Conservation (phyloP, 1,139 yeast genomes). For the Eremothecium cymbalariae region DNA sequence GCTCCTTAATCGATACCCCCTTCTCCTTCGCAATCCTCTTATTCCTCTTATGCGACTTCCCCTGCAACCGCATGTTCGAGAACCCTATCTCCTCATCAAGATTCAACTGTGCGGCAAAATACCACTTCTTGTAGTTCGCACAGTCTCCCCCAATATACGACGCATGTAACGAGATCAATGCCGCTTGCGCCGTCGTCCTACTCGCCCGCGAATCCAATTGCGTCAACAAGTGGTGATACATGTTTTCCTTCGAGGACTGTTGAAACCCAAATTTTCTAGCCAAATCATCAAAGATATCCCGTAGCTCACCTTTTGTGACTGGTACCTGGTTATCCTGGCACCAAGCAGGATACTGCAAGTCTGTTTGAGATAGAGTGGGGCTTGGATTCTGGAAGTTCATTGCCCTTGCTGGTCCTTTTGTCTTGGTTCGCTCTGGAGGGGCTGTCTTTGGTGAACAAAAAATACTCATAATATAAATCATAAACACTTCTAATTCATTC, state of each 20-base stretch:
- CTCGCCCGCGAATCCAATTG: constrained; percentile 63
- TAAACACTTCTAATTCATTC: neutral
- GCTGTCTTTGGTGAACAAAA: neutral
- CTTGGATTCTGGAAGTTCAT: constrained; percentile 9
- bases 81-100: constrained; percentile 53
- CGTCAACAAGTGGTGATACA: constrained; percentile 55
- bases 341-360: constrained; percentile 31
- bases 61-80: constrained; percentile 35
- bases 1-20: constrained; percentile 31
- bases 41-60: constrained; percentile 32
- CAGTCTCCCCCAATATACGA: constrained; percentile 66
- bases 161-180: constrained; percentile 55
- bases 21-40: constrained; percentile 32
- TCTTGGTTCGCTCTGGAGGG: neutral
- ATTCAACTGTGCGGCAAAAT: constrained; percentile 63
- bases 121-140: constrained; percentile 66
- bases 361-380: constrained; percentile 17
- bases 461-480: neutral
- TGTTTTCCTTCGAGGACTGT: constrained; percentile 51
- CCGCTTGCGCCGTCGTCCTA: constrained; percentile 48
- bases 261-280: constrained; percentile 62
- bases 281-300: constrained; percentile 45
- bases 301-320: constrained; percentile 43
- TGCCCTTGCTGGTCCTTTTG: constrained; percentile 3
- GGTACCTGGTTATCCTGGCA: constrained; percentile 33